phyloP scores from a whole-genome alignment of 2,329 filamentous ascomycete species.

The Stagonosporopsis vannaccii region DNA sequence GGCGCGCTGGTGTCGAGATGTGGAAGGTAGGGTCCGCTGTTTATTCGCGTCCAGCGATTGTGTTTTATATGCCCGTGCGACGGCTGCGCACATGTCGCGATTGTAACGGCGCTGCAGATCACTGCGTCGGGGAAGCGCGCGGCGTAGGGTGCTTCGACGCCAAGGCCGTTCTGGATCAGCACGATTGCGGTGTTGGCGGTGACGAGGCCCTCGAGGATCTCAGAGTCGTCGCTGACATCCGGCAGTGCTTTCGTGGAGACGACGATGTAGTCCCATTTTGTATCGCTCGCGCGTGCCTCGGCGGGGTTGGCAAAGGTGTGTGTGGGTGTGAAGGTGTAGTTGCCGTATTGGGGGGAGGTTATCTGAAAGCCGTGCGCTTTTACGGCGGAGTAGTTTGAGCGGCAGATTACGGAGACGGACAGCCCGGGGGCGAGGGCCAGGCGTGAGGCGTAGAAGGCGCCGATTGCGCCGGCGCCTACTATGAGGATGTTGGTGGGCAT shows the following conservation, averaged over 20 bases:
- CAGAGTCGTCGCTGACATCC: conserved; percentile 68
- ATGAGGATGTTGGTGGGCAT: conserved; percentile 66
- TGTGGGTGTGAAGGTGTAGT: conserved; percentile 69
- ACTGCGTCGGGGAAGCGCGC: conserved; percentile 66
- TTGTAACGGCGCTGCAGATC: conserved; percentile 73
- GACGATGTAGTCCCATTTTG: conserved; percentile 70
- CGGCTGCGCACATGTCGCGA: conserved; percentile 72
- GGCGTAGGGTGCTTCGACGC: conserved; percentile 72
- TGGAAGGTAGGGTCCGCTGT: conserved; percentile 70
- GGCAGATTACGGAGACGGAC: conserved; percentile 73
- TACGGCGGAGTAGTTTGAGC: conserved; percentile 75
- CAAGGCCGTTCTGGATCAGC: conserved; percentile 74
- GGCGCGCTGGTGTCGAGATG: conserved; percentile 48
- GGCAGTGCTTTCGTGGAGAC: conserved; percentile 76
- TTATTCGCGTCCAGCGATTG: conserved; percentile 77
- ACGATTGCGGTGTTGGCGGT: conserved; percentile 63
- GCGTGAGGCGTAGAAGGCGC: conserved; percentile 75
- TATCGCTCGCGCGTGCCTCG: conserved; percentile 58
- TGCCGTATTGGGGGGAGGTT: conserved; percentile 70
- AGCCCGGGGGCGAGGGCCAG: conserved; percentile 66
- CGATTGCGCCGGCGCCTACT: conserved; percentile 74
- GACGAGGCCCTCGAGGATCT: conserved; percentile 68
- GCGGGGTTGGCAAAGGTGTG: conserved; percentile 68
- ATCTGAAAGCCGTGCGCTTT: conserved; percentile 67
- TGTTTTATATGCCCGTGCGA: conserved; percentile 69